These are phyloP conservation scores for Acidomyces sp. DNA, from an alignment of 495 filamentous ascomycete species.

Conservation along the genomic window DNA sequence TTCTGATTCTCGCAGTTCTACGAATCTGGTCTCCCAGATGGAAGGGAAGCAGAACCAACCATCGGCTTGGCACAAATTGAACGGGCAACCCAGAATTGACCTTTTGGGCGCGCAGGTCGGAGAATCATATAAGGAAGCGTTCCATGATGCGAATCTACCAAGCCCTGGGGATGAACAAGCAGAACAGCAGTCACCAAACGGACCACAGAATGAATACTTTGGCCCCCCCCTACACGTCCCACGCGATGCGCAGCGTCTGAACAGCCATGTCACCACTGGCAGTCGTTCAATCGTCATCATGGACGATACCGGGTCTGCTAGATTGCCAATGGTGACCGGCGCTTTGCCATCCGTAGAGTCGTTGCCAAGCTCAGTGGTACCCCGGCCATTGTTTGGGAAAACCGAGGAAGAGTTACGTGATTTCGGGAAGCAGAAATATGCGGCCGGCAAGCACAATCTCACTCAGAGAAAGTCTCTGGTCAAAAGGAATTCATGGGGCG, in stretches of 20 bases:
- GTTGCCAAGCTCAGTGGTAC: conserved; percentile 1
- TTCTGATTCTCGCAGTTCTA: conserved; percentile 7
- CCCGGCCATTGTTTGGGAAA: conserved; percentile 5
- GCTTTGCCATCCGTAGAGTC: conserved; percentile 19
- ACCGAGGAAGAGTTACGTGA: conserved; percentile 10
- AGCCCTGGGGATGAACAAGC: not conserved
- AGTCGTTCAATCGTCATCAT: conserved; percentile 84
- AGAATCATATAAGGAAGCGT: conserved; percentile 11
- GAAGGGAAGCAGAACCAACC: not conserved
- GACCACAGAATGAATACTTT: not conserved
- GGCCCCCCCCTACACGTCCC: not conserved
- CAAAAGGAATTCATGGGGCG: not conserved
- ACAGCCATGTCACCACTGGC: conserved; percentile 56
- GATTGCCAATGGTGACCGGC: conserved; percentile 20
- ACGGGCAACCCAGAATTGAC: conserved; percentile 12
- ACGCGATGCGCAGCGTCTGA: conserved; percentile 21
- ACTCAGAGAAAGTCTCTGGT: too few relatives aligned
- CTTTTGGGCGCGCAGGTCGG: conserved; percentile 6
- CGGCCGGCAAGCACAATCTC: not conserved
- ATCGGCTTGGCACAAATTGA: conserved; percentile 14
- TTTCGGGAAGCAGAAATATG: not conserved
- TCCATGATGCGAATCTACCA: conserved; percentile 5
- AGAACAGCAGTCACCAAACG: not conserved
- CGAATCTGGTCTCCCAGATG: not conserved
- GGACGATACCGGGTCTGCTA: conserved; percentile 46